Conservation (phyloP, 2,329 filamentous ascomycete species). For the Aureobasidium subglaciale region DNA sequence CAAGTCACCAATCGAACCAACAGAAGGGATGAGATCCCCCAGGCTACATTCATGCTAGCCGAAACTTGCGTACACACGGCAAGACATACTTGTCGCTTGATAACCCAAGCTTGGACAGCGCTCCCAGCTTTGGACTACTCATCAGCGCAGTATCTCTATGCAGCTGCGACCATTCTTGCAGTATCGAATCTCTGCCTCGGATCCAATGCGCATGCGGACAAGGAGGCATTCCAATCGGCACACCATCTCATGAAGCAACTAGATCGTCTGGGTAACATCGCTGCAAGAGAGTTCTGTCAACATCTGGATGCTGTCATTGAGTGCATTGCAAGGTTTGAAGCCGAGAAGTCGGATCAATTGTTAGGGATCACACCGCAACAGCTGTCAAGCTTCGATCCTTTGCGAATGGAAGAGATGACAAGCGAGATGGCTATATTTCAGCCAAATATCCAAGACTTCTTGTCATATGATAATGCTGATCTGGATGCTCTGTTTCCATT, state of each 20-base stretch:
- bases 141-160: constrained; percentile 42
- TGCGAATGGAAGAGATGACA: constrained; percentile 4
- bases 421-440: constrained; percentile 9
- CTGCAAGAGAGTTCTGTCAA: constrained; percentile 35
- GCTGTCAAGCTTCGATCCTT: not conserved
- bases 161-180: constrained; percentile 38
- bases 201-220: constrained; percentile 28
- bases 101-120: constrained; percentile 41
- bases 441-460: constrained; percentile 11
- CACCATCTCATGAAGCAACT: constrained; percentile 35
- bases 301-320: constrained; percentile 30
- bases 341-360: not conserved
- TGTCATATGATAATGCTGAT: constrained; percentile 8
- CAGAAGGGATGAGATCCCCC: constrained; percentile 14
- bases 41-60: constrained; percentile 9
- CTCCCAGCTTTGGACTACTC: constrained; percentile 44
- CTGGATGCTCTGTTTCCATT: not conserved
- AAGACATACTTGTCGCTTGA: constrained; percentile 36
- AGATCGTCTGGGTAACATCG: constrained; percentile 35
- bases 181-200: constrained; percentile 35
- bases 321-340: not conserved
- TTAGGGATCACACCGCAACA: not conserved
- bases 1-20: constrained; percentile 19
- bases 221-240: constrained; percentile 35
- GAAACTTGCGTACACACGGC: constrained; percentile 40